These are phyloP conservation scores for Millerago galiae DNA, from an alignment of 805 yeast species.

Conservation along the genomic window DNA sequence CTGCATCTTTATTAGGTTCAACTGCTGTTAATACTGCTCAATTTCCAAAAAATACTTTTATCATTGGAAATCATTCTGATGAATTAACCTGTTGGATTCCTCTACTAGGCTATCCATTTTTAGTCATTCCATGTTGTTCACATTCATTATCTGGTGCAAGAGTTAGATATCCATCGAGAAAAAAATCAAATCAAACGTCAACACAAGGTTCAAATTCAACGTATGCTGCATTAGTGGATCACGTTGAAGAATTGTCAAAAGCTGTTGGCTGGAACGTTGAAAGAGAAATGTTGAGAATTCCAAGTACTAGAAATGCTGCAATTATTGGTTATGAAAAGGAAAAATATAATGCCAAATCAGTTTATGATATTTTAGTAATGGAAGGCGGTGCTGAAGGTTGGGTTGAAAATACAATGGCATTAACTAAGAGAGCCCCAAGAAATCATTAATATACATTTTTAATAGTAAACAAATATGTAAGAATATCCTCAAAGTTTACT, in stretches of 20 bases:
- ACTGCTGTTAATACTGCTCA: constrained; percentile 55
- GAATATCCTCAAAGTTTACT: no score
- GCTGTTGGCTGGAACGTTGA: constrained; percentile 79
- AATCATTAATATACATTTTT: constrained; percentile 58
- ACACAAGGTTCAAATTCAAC: constrained; percentile 41
- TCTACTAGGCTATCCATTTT: constrained; percentile 73
- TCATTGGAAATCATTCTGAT: constrained; percentile 93
- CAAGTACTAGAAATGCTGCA: constrained; percentile 92
- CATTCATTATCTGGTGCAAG: constrained; percentile 77
- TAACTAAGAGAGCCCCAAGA: constrained; percentile 67
- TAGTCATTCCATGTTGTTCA: constrained; percentile 94
- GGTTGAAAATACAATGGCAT: constrained; percentile 72
- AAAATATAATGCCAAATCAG: constrained; percentile 25
- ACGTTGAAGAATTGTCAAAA: constrained; percentile 62
- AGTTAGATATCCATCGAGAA: constrained; percentile 51
- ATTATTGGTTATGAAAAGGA: constrained; percentile 57
- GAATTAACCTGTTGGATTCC: constrained; percentile 97
- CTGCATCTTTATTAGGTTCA: constrained; percentile 39
- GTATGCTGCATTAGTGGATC: constrained; percentile 82
- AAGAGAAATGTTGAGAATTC: constrained; percentile 84
- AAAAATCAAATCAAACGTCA: constrained; percentile 15
- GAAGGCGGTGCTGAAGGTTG: constrained; percentile 93
- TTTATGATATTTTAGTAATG: constrained; percentile 55
- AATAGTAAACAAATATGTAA: no score
- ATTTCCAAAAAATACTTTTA: constrained; percentile 64